A percentile compares a stretch with the other conserved stretches of the same genome.
Evolutionary conservation across 2,329 filamentous ascomycete species (phyloP).

Genomic region (Fusarium tricinctum): DNA sequence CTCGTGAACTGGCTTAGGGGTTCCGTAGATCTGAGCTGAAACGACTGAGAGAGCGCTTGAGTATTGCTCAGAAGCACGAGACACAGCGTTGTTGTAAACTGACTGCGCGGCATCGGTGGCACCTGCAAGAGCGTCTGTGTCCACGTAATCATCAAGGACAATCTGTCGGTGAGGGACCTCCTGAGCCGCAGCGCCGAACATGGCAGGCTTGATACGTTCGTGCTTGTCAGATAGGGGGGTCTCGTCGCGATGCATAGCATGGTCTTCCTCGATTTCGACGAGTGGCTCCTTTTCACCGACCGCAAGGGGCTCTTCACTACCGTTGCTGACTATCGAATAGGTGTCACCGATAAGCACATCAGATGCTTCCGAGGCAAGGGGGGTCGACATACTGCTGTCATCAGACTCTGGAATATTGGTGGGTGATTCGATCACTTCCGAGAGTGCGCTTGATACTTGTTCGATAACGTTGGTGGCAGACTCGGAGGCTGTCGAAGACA

Average conservation of each 20-base stretch:
- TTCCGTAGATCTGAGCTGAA: conserved; percentile 76
- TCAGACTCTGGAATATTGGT: conserved; percentile 33
- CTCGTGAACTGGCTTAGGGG: conserved; percentile 77
- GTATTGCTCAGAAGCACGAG: conserved; percentile 76
- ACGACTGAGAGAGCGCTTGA: conserved; percentile 76
- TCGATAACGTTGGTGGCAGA: conserved; percentile 38
- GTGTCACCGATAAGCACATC: conserved; percentile 46
- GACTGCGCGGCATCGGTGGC: conserved; percentile 64
- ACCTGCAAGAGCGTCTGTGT: conserved; percentile 54
- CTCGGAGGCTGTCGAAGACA: conserved; percentile 43
- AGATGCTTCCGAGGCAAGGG: conserved; percentile 48
- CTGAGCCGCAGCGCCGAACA: conserved; percentile 67
- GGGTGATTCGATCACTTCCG: conserved; percentile 41
- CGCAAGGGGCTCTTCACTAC: conserved; percentile 47
- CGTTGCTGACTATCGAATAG: conserved; percentile 47
- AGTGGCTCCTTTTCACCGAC: conserved; percentile 49
- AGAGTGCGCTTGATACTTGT: conserved; percentile 42
- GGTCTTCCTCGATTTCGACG: conserved; percentile 48
- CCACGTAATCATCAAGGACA: conserved; percentile 64
- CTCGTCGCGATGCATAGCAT: conserved; percentile 43
- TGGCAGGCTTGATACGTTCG: conserved; percentile 60
- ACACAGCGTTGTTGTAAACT: conserved; percentile 75
- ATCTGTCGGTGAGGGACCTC: conserved; percentile 63
- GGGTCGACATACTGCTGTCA: conserved; percentile 41
- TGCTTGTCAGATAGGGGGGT: conserved; percentile 47